Evolutionary conservation across 2,329 filamentous ascomycete species (phyloP).

Genomic region (Colletotrichum magnum): DNA sequence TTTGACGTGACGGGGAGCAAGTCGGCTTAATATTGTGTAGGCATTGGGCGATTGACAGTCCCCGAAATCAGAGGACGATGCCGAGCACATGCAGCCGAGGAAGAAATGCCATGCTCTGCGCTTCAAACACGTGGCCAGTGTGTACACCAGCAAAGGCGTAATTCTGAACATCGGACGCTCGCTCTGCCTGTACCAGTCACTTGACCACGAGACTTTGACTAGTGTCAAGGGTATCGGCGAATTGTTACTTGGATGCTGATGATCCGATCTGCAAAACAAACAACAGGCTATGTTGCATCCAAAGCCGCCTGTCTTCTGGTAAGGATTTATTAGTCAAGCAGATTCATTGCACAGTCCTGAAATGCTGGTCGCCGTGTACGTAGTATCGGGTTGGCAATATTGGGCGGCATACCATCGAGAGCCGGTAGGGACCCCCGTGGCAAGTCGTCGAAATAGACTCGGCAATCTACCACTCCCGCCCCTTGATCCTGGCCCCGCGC

Average conservation of each 20-base stretch:
- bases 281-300: not conserved
- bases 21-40: too few species aligned
- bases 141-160: too few species aligned
- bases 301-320: not conserved
- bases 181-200: too few species aligned
- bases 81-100: conserved; percentile 26
- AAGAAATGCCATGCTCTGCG: not conserved
- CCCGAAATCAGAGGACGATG: too few species aligned
- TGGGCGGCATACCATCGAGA: not conserved
- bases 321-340: not conserved
- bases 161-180: too few species aligned
- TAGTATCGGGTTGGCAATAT: not conserved
- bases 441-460: conserved; percentile 42
- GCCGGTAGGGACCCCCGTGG: conserved; percentile 25
- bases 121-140: not conserved
- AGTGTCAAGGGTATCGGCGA: too few species aligned
- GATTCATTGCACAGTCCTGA: conserved; percentile 1
- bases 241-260: too few species aligned
- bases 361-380: not conserved
- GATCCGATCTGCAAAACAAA: too few species aligned
- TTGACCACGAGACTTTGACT: too few species aligned
- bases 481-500: conserved; percentile 40
- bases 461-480: conserved; percentile 29
- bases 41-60: too few species aligned
- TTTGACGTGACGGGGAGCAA: not conserved